Evolutionary conservation across 1,284 basidiomycete species (phyloP), one percentile per base, ranked within the genome.

Genomic region (Microbotryum violaceum): DNA sequence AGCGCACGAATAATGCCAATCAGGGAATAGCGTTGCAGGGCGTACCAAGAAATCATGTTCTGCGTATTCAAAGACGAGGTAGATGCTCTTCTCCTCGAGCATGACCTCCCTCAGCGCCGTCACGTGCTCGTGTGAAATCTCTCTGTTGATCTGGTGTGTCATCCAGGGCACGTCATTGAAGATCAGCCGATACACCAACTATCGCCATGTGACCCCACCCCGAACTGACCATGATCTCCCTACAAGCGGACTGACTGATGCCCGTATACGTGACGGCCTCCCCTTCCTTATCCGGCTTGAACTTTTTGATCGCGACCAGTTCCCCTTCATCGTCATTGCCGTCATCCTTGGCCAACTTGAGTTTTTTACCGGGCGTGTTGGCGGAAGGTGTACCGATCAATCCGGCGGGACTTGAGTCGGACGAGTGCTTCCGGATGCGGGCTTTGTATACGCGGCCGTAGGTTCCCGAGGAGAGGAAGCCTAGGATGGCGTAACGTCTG

Each of bases 361-460:
- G 46, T 7, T 61, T 54, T 45, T 68, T 67, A 21, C 65, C 67
- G 0, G 65, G 64, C 4, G 66, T 66, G 0, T 59, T 63, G 2
- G 65, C 66, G 2, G 59, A 56, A 2, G 66, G 69, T 0, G 64
- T 70, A 14, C 67, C 65, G 46, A 70, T 58, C 27, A 70, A 37
- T 4, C 65, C 66, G 14, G 65, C 65, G 1, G 66, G 69, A 12
- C 63, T 65, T 1, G 60, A 57, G 21, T 63, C 64, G 1, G 60
- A 62, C 9, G 61, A 23, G 21, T 58, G 51, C 37, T 54, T 45
- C 33, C 64, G 72, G 20, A 80, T 70, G 64, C 88, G 83, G 0
- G 93, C 96, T 76, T 98, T 98, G 82, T 98, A 99, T 6, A 99
- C 94, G 31, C 92, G 82, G 0, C 96, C 96, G 73, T 98, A 99